A percentile compares a stretch with the other conserved stretches of the same genome.
Evolutionary conservation across 495 filamentous ascomycete genomes (phyloP).

Genomic region (Symbiotaphrina buchneri): DNA sequence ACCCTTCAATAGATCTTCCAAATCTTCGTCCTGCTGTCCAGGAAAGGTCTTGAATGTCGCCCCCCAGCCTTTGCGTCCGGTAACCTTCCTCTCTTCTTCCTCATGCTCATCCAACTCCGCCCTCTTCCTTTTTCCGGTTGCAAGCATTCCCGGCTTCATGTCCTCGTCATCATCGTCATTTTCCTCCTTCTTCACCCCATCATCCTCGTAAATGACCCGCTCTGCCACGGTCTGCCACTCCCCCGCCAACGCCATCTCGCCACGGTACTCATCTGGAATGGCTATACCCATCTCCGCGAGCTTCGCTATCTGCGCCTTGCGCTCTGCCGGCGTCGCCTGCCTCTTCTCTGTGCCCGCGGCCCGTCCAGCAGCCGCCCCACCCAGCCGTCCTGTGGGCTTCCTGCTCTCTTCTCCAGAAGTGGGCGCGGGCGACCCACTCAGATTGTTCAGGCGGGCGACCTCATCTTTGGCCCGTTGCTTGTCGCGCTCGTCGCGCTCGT

Average conservation of each 20-base stretch:
- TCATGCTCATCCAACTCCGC: conserved; percentile 29
- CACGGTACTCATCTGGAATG: conserved; percentile 57
- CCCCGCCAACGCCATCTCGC: conserved; percentile 70
- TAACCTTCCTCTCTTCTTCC: conserved; percentile 30
- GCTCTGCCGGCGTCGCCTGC: conserved; percentile 35
- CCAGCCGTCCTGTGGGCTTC: conserved; percentile 6
- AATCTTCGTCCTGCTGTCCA: conserved; percentile 29
- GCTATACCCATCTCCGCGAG: conserved; percentile 70
- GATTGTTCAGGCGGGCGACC: conserved; percentile 63
- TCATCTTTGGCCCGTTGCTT: conserved; percentile 66
- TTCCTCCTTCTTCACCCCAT: conserved; percentile 10
- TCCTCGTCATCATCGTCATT: conserved; percentile 9
- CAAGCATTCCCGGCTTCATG: conserved; percentile 14
- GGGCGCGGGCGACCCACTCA: conserved; percentile 8
- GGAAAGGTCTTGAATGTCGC: conserved; percentile 43
- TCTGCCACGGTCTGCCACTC: conserved; percentile 52
- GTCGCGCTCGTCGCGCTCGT: conserved; percentile 57
- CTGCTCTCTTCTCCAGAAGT: conserved; percentile 7
- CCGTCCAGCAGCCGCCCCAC: conserved; percentile 6
- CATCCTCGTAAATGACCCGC: conserved; percentile 6
- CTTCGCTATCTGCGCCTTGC: conserved; percentile 70
- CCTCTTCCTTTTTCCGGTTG: conserved; percentile 40
- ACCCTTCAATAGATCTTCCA: conserved; percentile 43
- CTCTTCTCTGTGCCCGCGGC: conserved; percentile 9
- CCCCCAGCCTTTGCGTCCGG: conserved; percentile 53